Base-by-base conservation (phyloP, 768 basidiomycete species). In the Boletus eberwhitei region DNA sequence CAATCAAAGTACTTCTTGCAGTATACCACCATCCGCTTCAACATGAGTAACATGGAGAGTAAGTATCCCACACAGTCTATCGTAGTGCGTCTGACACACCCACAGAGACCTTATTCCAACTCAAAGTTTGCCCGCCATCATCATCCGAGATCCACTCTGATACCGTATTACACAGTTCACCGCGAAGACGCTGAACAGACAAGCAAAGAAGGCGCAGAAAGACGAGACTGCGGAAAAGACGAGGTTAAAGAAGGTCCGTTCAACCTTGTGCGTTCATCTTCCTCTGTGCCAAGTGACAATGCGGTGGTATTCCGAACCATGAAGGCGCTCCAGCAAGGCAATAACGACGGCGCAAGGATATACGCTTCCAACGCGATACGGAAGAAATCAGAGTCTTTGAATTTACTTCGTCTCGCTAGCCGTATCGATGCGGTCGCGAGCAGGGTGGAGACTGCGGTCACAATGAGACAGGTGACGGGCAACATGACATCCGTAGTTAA, bases 291-390 rank as follows among this genome's bases (percentile, higher is more conserved):
- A 8, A 55, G 19, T 48, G 19, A 43, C 32, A 37, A 44, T 17
- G 35, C 16, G 34, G 35, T 13, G 43, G 9, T 5, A 40, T 48
- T 21, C 13, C 46, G 43, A 26, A 24, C 39, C 21, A 1, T 32
- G 41, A 26, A 99, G 96, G 97, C 97, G 7, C 79, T 99, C 19
- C 88, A 91, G 68, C 94, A 98, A 73, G 93, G 94, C 45, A 98
- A 99, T 74, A 91, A 83, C 52, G 97, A 99, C 50, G 94, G 96
- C 44, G 97, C 97, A 21, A 83, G 92, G 58, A 98, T 99, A 79
- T 98, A 98, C 71, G 97, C 97, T 35, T 87, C 93, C 26, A 99
- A 98, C 62, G 93, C 96, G 48, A 99, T 99, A 67, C 82, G 97
- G 46, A 99, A 99, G 85, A 98, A 98, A 82, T 90, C 84, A 57